A percentile compares a stretch with the other conserved stretches of the same genome.
Evolutionary conservation across 768 basidiomycete species (phyloP).

Genomic region (Plicaturopsis crispa): DNA sequence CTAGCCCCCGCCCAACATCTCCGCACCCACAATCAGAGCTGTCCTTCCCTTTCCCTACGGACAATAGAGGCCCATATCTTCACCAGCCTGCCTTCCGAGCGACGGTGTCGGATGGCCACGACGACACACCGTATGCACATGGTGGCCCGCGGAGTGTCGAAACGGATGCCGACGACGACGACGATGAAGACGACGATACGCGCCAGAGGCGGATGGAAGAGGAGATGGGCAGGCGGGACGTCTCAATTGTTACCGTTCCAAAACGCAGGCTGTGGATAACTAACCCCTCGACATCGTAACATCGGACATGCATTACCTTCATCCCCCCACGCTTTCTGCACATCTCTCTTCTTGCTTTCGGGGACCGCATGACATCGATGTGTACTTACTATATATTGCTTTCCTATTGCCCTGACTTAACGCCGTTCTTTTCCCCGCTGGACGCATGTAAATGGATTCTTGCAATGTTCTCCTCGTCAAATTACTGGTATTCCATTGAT

Average conservation of each 20-base stretch:
- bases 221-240: constrained; percentile 75
- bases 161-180: constrained; percentile 50
- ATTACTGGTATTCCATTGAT: too few species aligned
- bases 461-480: too few species aligned
- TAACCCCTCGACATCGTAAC: constrained; percentile 49
- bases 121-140: constrained; percentile 30
- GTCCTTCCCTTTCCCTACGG: constrained; percentile 39
- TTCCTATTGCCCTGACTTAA: too few species aligned
- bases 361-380: too few species aligned
- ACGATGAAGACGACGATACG: constrained; percentile 68
- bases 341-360: too few species aligned
- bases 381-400: too few species aligned
- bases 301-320: too few species aligned
- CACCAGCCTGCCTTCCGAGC: constrained; percentile 58
- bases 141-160: constrained; percentile 43
- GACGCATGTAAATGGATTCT: too few species aligned
- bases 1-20: constrained; percentile 30
- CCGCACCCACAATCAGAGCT: constrained; percentile 33
- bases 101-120: constrained; percentile 28
- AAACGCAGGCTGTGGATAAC: constrained; percentile 68
- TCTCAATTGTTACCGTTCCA: constrained; percentile 74
- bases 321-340: too few species aligned
- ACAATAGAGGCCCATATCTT: constrained; percentile 50
- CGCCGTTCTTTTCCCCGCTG: too few species aligned
- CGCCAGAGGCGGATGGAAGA: constrained; percentile 72